Evolutionary conservation across 2,329 filamentous ascomycete genomes (phyloP).

Genomic region (Sporothrix euskadiensis): DNA sequence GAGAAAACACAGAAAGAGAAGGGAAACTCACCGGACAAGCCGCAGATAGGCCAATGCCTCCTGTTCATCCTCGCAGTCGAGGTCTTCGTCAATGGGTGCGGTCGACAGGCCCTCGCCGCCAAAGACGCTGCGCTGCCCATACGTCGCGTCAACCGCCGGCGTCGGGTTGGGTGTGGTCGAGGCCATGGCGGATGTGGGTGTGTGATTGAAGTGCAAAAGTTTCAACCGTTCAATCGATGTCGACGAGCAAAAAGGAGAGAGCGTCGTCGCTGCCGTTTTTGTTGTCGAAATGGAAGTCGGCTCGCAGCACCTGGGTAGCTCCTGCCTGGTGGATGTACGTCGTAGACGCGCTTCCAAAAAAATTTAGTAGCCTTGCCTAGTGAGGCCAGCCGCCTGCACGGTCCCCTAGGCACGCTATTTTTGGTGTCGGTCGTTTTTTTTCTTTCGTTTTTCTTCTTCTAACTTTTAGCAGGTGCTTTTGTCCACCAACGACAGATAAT

Average conservation of each 20-base stretch:
- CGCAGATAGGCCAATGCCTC: conserved; percentile 70
- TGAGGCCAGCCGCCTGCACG: not conserved
- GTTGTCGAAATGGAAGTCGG: not conserved
- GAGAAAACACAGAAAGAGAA: conserved; percentile 43
- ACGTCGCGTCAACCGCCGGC: conserved; percentile 59
- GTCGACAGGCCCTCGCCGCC: conserved; percentile 58
- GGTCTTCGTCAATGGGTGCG: conserved; percentile 53
- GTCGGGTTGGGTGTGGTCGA: conserved; percentile 32
- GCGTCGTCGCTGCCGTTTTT: not conserved
- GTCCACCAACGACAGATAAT: not conserved
- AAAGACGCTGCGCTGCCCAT: conserved; percentile 72
- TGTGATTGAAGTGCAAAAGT: not conserved
- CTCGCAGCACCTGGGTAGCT: not conserved
- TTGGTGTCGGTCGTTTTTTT: not conserved
- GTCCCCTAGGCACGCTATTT: not conserved
- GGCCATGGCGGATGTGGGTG: conserved; percentile 8
- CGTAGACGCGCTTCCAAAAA: not conserved
- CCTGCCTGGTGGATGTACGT: not conserved
- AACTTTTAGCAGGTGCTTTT: not conserved
- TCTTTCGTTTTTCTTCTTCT: too few species aligned
- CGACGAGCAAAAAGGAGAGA: not conserved
- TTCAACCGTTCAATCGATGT: not conserved
- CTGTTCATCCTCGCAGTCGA: conserved; percentile 66
- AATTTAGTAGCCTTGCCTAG: conserved; percentile 22
- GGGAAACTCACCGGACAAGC: conserved; percentile 64